Base-by-base conservation (phyloP, 371 early-diverging fungal genomes). In the Syncephalis fuscata region DNA sequence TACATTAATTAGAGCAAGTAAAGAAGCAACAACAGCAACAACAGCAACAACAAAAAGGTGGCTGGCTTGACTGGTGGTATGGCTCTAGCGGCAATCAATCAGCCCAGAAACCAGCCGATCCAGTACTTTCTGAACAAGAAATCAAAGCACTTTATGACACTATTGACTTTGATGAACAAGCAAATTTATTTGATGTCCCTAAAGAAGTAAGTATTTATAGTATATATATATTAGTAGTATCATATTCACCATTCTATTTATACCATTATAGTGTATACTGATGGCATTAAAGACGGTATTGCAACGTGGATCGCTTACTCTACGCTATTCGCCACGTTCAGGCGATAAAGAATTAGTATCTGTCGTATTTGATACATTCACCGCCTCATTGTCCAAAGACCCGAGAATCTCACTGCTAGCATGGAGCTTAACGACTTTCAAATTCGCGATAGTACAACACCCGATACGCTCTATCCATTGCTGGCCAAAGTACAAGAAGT, bases 91-190 rank as follows among this genome's bases (percentile, higher is more conserved):
- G 58, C 47, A 48, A 4, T 7, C 32, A 32, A 32, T 11, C 4
- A 11, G 32, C 32, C 4, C 32, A 32, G 11, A 32, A 43, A 40
- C 70, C 65, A 10, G 65, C 65, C 0, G 56, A 66, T 11, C 49
- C 73, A 1, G 64, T 70, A 0, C 65, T 78, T 20, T 74, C 78
- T 1, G 87, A 88, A 23, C 80, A 76, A 37, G 85, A 92, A 50
- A 74, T 81, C 21, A 67, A 86, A 52, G 81, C 89, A 55, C 71
- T 97, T 17, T 92, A 88, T 65, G 84, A 94, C 36, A 85, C 92
- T 1, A 92, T 97, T 54, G 98, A 95, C 52, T 93, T 82, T 60
- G 84, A 97, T 53, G 89, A 88, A 46, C 66, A 76, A 16, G 77
- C 81, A 0, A 67, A 68, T 5, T 58, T 77, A 15, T 63, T 80